These are phyloP conservation scores for Suhomyces sp. DNA, from an alignment of 805 yeast species.

Conservation along the genomic window DNA sequence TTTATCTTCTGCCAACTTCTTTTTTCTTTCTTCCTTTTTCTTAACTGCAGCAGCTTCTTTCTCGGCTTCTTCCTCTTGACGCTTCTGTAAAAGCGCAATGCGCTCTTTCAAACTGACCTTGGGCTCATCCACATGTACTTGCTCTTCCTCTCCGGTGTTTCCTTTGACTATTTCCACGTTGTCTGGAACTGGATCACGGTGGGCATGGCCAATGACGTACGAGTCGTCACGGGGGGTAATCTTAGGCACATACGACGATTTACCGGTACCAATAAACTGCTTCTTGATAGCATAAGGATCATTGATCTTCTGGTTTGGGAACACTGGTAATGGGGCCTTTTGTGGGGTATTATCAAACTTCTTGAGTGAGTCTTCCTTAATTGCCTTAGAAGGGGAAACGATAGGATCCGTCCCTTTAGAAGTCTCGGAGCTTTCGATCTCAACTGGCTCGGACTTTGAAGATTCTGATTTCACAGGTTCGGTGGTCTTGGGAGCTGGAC, in stretches of 20 bases:
- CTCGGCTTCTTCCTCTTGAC: conserved; percentile 78
- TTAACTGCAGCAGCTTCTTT: conserved; percentile 60
- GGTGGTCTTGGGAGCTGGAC: conserved; percentile 8
- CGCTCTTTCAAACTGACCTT: conserved; percentile 83
- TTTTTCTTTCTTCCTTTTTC: conserved; percentile 52
- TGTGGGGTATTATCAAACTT: not conserved
- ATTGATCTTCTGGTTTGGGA: conserved; percentile 32
- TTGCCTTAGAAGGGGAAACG: too few species aligned
- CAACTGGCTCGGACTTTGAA: conserved; percentile 1
- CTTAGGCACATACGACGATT: conserved; percentile 59
- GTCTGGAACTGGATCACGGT: conserved; percentile 23
- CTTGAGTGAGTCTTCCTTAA: not conserved
- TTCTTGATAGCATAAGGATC: conserved; percentile 53
- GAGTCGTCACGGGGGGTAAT: conserved; percentile 41
- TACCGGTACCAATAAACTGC: conserved; percentile 54
- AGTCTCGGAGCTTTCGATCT: conserved; percentile 7
- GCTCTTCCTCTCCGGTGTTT: conserved; percentile 30
- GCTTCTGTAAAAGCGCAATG: conserved; percentile 77
- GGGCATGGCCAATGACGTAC: conserved; percentile 28
- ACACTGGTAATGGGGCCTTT: conserved; percentile 21
- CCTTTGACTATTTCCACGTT: conserved; percentile 25
- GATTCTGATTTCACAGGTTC: too few species aligned
- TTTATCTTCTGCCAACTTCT: conserved; percentile 34
- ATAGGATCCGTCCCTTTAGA: too few species aligned
- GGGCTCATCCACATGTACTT: conserved; percentile 57